Evolutionary conservation across 75 land plant species (phyloP), one percentile per base, ranked within the genome.

Genomic region (Cryptomeria japonica): DNA sequence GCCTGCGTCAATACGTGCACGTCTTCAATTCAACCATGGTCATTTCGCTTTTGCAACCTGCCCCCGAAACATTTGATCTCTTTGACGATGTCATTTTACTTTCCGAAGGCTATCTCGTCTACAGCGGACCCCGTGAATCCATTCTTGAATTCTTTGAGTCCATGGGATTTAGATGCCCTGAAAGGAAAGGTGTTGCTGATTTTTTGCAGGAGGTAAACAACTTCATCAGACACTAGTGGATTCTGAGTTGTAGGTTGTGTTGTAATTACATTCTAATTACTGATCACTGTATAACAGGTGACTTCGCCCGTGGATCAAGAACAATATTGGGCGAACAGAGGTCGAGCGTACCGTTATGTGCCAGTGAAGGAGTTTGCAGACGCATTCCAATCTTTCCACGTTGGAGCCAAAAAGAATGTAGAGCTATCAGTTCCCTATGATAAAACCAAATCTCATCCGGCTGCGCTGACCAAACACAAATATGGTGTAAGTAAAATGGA

Each of bases 161-260:
- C 97, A 95, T 92, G 44, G 96, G 97, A 0, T 96, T 96, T 88
- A 61, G 31, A 6, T 94, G 97, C 73, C 97, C 97, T 5, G 94
- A 93, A 78, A 92, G 95, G 78, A 96, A 96, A 90, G 95, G 96
- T 42, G 92, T 93, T 10, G 96, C 97, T 39, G 97, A 96, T 72
- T 96, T 92, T 78, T 84, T 95, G 38, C 95, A 95, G 92, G 96
- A 95, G 86, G 95, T 95, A 87, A 90, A 55, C 75, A 28, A n/a
- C 16, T 77, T 31, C 1, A 15, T 36, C 36, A 12, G 2, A 12
- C 3, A 41, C 5, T 39, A 1, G 41, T 0, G 8, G 49, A 7
- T 47, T 47, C 37, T 36, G 10, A 9, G 56, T 22, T 84, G 19
- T 70, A 15, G 32, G 44, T 13, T 16, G 1, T n/a, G n/a, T n/a